These are phyloP conservation scores for Ilyonectria robusta DNA, from an alignment of 2,329 filamentous ascomycete genomes.

Conservation along the genomic window DNA sequence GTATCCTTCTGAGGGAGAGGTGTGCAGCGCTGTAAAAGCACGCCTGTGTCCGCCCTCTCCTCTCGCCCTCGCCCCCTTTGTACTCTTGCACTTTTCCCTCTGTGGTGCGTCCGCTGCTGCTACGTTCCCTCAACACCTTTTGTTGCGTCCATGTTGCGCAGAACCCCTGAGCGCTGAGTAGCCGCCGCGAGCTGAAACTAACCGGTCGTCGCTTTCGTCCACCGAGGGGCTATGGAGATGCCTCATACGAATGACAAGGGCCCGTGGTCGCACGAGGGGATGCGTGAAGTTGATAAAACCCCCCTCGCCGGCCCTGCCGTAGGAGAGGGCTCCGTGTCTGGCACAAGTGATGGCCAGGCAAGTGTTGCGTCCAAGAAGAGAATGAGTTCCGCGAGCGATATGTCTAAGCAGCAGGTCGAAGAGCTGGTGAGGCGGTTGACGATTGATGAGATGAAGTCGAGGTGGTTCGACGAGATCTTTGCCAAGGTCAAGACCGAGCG, in stretches of 20 bases:
- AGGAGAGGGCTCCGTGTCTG: slow-evolving; percentile 34
- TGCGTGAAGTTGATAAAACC: slow-evolving; percentile 38
- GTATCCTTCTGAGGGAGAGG: neutral
- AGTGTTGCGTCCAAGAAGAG: slow-evolving; percentile 32
- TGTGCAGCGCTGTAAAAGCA: slow-evolving; percentile 13
- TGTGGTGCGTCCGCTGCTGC: neutral
- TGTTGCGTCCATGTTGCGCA: slow-evolving; percentile 19
- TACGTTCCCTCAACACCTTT: slow-evolving; percentile 11
- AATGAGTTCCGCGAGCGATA: slow-evolving; percentile 36
- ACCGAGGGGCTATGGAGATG: slow-evolving; percentile 29
- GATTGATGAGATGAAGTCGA: slow-evolving; percentile 46
- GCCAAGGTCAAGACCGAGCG: slow-evolving; percentile 47
- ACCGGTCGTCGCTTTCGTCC: slow-evolving; percentile 20
- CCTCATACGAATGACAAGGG: slow-evolving; percentile 1
- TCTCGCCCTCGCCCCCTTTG: neutral
- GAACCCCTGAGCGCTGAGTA: slow-evolving; percentile 22
- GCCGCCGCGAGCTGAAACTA: slow-evolving; percentile 33
- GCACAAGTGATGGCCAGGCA: slow-evolving; percentile 33
- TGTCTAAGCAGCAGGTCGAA: slow-evolving; percentile 47
- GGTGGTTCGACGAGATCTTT: slow-evolving; percentile 47
- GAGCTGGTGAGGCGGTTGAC: slow-evolving; percentile 42
- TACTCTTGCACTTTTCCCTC: slow-evolving; percentile 1
- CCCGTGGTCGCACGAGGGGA: slow-evolving; percentile 26
- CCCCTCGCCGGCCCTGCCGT: slow-evolving; percentile 10
- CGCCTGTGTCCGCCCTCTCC: neutral